Percentiles rank a stretch among this genome's conserved stretches.
These are phyloP conservation scores for Onygenales sp. DNA, from an alignment of 2,329 filamentous ascomycete species.

Conservation along the genomic window DNA sequence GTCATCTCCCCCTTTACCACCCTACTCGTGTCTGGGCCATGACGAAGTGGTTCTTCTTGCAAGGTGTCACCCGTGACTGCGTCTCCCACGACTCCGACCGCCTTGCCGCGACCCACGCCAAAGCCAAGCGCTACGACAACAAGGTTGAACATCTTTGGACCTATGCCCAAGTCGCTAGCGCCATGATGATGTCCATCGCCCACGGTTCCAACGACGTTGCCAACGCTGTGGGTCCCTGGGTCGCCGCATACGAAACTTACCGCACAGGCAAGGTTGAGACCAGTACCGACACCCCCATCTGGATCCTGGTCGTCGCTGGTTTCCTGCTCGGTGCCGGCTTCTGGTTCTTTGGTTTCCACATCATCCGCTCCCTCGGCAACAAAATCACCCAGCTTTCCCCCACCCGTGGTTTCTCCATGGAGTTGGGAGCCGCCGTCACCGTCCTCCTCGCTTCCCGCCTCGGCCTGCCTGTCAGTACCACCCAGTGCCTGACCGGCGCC, in stretches of 20 bases:
- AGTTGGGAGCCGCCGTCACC: slow-evolving; percentile 33
- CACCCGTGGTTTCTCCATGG: slow-evolving; percentile 28
- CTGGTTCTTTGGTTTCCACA: slow-evolving; percentile 33
- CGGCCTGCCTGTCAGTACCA: slow-evolving; percentile 27
- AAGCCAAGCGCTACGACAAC: slow-evolving; percentile 37
- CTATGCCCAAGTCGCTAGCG: slow-evolving; percentile 33
- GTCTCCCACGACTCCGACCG: slow-evolving; percentile 30
- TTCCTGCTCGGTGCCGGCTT: slow-evolving; percentile 32
- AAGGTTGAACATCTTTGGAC: slow-evolving; percentile 41
- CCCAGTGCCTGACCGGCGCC: slow-evolving; percentile 28
- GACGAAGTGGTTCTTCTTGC: slow-evolving; percentile 35
- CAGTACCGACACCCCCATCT: slow-evolving; percentile 26
- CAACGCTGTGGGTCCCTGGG: slow-evolving; percentile 35
- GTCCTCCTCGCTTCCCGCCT: slow-evolving; percentile 26
- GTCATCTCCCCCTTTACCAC: slow-evolving; percentile 19
- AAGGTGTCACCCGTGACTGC: slow-evolving; percentile 35
- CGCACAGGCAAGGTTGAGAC: slow-evolving; percentile 21
- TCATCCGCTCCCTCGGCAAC: slow-evolving; percentile 33
- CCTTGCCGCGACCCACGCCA: slow-evolving; percentile 31
- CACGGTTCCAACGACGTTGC: slow-evolving; percentile 38
- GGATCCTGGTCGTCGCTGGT: slow-evolving; percentile 30
- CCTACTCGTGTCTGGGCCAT: slow-evolving; percentile 28
- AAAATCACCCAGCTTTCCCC: slow-evolving; percentile 33
- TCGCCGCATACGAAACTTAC: slow-evolving; percentile 29
- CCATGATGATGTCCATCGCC: slow-evolving; percentile 35